These are phyloP conservation scores for Persicaria tinctoria DNA, from an alignment of 148 eudicot species.

Conservation along the genomic window DNA sequence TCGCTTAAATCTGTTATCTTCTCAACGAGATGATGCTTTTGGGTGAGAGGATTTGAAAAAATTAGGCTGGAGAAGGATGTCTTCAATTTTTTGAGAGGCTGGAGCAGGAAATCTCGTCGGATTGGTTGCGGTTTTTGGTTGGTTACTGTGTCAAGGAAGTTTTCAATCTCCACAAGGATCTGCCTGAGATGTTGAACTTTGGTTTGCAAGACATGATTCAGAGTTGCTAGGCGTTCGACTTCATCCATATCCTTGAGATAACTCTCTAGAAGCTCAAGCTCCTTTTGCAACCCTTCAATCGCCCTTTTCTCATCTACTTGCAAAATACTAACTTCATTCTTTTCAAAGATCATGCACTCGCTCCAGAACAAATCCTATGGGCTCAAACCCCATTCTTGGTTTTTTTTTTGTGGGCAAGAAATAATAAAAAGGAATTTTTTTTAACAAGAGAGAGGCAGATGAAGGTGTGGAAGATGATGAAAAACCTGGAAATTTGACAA, in stretches of 20 bases:
- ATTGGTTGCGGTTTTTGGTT: background rate
- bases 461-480: no score
- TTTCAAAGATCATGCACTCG: background rate
- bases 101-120: no score
- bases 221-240: background rate
- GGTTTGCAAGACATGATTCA: background rate
- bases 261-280: background rate
- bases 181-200: background rate
- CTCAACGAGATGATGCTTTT: background rate
- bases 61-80: background rate
- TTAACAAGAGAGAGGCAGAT: no score
- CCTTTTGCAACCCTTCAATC: background rate
- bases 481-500: no score
- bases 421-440: no score
- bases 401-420: background rate
- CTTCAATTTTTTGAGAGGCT: background rate
- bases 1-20: background rate
- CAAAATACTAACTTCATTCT: background rate
- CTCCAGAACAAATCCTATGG: background rate
- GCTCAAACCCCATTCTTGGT: background rate
- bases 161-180: background rate
- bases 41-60: background rate
- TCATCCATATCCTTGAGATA: background rate
- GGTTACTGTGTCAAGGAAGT: background rate
- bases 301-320: background rate